Evolutionary conservation across 225 moss, liverwort and hornwort genomes (phyloP).

Genomic region (Sphagnum contortum): DNA sequence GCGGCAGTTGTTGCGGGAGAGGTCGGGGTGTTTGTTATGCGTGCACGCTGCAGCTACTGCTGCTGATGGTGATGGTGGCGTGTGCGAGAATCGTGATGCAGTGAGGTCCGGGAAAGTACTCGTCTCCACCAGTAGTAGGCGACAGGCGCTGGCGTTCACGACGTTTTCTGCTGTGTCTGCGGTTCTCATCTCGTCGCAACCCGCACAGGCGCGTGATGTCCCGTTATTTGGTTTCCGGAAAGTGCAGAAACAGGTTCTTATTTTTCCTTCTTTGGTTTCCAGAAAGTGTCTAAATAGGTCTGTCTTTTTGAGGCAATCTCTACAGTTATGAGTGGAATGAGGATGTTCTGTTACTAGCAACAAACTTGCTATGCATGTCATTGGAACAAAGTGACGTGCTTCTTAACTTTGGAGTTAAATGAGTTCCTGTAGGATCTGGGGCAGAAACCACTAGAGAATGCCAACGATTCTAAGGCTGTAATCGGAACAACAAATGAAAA

Average conservation of each 20-base stretch:
- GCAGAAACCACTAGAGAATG: too few relatives aligned
- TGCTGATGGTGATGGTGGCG: too few relatives aligned
- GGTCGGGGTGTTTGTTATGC: too few relatives aligned
- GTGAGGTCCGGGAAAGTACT: neutral
- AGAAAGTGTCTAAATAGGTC: neutral
- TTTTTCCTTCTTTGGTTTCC: neutral
- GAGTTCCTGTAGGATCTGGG: neutral
- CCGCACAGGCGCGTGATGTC: conserved; percentile 39
- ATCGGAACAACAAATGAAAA: too few relatives aligned
- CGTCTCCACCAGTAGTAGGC: conserved; percentile 15
- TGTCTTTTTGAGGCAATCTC: neutral
- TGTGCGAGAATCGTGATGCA: conserved; percentile 2
- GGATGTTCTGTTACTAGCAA: neutral
- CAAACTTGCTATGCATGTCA: neutral
- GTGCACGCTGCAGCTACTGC: too few relatives aligned
- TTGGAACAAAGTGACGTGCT: too few relatives aligned
- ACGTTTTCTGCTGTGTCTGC: conserved; percentile 29
- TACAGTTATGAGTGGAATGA: neutral
- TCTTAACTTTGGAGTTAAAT: too few relatives aligned
- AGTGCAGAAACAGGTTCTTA: conserved; percentile 30
- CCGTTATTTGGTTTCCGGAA: conserved; percentile 50
- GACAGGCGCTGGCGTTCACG: conserved; percentile 40
- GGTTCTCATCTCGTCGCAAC: conserved; percentile 18
- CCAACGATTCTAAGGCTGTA: too few relatives aligned
- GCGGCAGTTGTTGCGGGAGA: too few relatives aligned